Evolutionary conservation across 148 eudicot species (phyloP).

Genomic region (Spergularia bocconei): DNA sequence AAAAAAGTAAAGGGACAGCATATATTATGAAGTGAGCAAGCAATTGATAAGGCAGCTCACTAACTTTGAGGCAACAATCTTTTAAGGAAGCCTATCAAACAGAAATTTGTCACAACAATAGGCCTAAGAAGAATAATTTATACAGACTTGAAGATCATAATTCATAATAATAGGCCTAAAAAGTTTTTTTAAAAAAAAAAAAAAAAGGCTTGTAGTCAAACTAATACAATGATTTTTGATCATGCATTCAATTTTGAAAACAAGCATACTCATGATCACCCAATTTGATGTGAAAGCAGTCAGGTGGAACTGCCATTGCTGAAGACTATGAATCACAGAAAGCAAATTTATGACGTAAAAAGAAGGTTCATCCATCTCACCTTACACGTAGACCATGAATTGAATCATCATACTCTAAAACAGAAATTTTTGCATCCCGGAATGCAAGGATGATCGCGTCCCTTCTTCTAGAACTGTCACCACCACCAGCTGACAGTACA

Average conservation of each 20-base stretch:
- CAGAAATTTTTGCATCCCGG: slow-evolving; percentile 80
- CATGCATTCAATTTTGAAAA: neutral
- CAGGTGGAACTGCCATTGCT: neutral
- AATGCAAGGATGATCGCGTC: slow-evolving; percentile 82
- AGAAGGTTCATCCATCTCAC: slow-evolving; percentile 36
- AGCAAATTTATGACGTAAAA: neutral
- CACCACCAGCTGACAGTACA: slow-evolving; percentile 50
- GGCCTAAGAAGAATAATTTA: too few relatives aligned
- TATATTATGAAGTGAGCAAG: too few relatives aligned
- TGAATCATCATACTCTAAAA: slow-evolving; percentile 90
- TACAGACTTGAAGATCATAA: too few relatives aligned
- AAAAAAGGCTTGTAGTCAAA: neutral
- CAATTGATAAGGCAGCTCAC: too few relatives aligned
- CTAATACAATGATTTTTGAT: neutral
- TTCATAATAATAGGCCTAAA: too few relatives aligned
- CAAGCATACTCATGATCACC: too few relatives aligned
- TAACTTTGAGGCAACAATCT: too few relatives aligned
- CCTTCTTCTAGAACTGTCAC: slow-evolving; percentile 75
- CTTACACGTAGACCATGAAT: slow-evolving; percentile 74
- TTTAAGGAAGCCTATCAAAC: too few relatives aligned
- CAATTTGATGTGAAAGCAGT: neutral
- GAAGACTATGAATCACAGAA: neutral
- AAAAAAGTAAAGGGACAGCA: too few relatives aligned
- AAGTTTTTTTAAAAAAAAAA: too few relatives aligned
- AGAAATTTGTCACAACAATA: too few relatives aligned